Percentiles rank a stretch among this genome's conserved stretches.
These are phyloP conservation scores for Clarireedia hainanense DNA, from an alignment of 2,329 filamentous ascomycete genomes.

Conservation along the genomic window DNA sequence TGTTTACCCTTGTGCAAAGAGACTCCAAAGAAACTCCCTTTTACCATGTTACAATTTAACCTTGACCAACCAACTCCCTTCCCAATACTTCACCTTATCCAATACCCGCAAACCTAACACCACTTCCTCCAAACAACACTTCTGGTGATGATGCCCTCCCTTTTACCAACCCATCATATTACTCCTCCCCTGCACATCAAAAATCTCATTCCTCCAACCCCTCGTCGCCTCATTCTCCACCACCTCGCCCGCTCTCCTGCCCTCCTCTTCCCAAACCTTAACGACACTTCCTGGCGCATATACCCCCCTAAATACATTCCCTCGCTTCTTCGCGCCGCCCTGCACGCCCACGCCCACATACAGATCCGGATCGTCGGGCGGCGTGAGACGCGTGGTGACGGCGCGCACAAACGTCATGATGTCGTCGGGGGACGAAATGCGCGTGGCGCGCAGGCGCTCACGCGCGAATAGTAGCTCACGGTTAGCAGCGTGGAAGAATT, in stretches of 20 bases:
- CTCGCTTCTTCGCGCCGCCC: constrained; percentile 44
- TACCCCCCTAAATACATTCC: constrained; percentile 66
- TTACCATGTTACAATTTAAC: too few species aligned
- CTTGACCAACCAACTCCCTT: too few species aligned
- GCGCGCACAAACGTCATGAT: constrained; percentile 76
- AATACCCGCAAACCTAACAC: too few species aligned
- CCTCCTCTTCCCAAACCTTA: constrained; percentile 84
- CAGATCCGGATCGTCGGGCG: constrained; percentile 66
- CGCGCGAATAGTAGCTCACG: constrained; percentile 80
- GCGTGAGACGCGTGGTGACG: constrained; percentile 66
- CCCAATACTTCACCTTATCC: too few species aligned
- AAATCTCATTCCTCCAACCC: constrained; percentile 83
- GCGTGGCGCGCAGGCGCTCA: constrained; percentile 76
- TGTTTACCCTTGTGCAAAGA: too few species aligned
- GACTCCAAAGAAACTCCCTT: too few species aligned
- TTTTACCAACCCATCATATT: background rate
- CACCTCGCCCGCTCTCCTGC: constrained; percentile 57
- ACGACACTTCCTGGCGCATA: constrained; percentile 88
- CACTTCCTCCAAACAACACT: too few species aligned
- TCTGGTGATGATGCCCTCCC: background rate
- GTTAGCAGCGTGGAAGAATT: constrained; percentile 66
- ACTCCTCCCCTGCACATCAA: constrained; percentile 39
- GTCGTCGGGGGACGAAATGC: constrained; percentile 74
- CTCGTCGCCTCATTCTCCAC: constrained; percentile 57
- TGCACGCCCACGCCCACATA: constrained; percentile 66